Evolutionary conservation across 805 yeast genomes (phyloP), one percentile per base, ranked within the genome.

Genomic region (Metschnikowia arizonensis): DNA sequence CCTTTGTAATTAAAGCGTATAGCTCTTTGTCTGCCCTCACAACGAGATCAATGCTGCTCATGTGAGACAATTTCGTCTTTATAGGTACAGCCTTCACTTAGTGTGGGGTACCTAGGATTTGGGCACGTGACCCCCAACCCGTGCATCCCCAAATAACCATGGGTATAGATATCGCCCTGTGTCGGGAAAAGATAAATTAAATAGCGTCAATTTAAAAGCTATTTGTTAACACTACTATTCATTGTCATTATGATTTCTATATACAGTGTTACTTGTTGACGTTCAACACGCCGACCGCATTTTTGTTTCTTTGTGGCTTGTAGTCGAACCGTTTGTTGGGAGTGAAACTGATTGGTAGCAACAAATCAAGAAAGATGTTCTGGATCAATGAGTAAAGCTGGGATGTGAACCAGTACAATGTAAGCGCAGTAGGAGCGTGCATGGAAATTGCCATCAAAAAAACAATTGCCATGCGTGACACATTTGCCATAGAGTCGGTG

Each of bases 361-460:
- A 63, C 54, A 70, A 66, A 58, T 90, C 93, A 57, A 91, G 65
- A 14, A 85, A 48, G 11, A 84, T 61, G 60, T 90, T 91, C 56
- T 91, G 97, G 0, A 78, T 49, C 48, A 87, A 65, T 2, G 97
- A 89, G 59, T 74, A 90, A 3, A 75, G 54, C 59, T 88, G 90
- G 0, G 97, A 88, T 37, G 91, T 81, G 25, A 88, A 74, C 99
- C 98, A 91, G 65, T 90, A 91, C n/a, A 88, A 60, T 0, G 84
- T 79, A 29, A 90, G 66, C 0, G 95, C 88, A 24, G 83, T 70
- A 0, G 98, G 96, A 0, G 96, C 95, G 56, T 89, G 93, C 33
- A 89, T 78, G 0, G 96, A 74, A 15, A 89, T 71, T 4, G 88
- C 89, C 84, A 88, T 88, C 64, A 91, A 71, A 52, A 87, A 80